Base-by-base conservation (phyloP, 2,329 filamentous ascomycete genomes). In the Botrytis hyacinthi region DNA sequence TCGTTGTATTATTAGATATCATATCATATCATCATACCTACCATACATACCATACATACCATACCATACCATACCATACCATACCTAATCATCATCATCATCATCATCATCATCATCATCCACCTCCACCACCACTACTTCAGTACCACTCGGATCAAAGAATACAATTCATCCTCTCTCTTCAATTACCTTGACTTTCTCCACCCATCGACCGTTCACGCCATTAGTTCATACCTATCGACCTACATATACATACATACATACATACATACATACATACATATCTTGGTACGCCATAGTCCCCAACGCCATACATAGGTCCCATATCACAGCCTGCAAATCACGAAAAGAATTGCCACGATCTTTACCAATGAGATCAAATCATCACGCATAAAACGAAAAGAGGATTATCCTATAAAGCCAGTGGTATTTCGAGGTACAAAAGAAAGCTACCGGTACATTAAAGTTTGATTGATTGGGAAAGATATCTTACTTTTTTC, bases 241-340 rank as follows among this genome's bases (percentile, higher is more conserved):
- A 37, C 42, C 18, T 65, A 35, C 62, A 29, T 40, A 7, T 44
- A 65, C 62, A 48, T 65, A 67, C 65, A 68, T 57, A 65, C 62
- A 46, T 65, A 67, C 65, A 68, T 57, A 67, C 62, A 48, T 65
- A 67, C 65, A 68, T 57, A 65, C 62, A 46, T 65, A 67, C 65
- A 68, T 57, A 67, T 67, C 57, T 69, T 69, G 66, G 66, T 57
- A 16, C 66, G 16, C 66, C 66, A 67, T 32, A 44, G 37, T 42
- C 20, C n/a, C 61, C 12, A 35, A 62, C 60, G 26, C 37, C 60
- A 42, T 62, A 59, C 37, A 69, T 42, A 44, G n/a, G 48, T 69
- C 37, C 48, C 66, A 57, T 69, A 10, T 20, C 66, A 69, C 66
- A 69, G 48, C 66, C 66, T 44, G 57, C 26, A 37, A 32, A 32